A percentile compares a stretch with the other conserved stretches of the same genome.
Conservation (phyloP, 2,329 filamentous ascomycete species). For the Cercospora nicotianae region DNA sequence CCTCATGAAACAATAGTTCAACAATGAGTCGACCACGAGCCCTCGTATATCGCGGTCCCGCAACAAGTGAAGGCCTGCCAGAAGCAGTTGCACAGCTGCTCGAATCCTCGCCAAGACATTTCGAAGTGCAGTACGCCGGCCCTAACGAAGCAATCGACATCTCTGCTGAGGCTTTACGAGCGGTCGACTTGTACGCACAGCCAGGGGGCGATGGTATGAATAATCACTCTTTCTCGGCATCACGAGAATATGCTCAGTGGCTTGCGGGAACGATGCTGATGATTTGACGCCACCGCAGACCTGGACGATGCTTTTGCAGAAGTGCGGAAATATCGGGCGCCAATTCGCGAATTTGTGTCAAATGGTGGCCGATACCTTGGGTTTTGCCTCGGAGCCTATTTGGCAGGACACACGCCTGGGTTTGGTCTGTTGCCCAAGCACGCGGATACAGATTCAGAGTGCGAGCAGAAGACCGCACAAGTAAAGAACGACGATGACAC, state of each 20-base stretch:
- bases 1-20: slow-evolving; percentile 2
- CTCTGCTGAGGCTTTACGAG: slow-evolving; percentile 19
- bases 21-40: slow-evolving; percentile 15
- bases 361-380: slow-evolving; percentile 28
- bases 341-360: slow-evolving; percentile 26
- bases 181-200: slow-evolving; percentile 23
- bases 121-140: slow-evolving; percentile 25
- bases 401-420: slow-evolving; percentile 25
- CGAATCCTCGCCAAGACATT: slow-evolving; percentile 16
- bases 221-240: background rate
- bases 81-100: slow-evolving; percentile 25
- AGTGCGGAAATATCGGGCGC: slow-evolving; percentile 15
- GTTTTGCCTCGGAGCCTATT: slow-evolving; percentile 30
- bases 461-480: slow-evolving; percentile 18
- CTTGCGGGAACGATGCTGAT: background rate
- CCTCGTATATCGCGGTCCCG: slow-evolving; percentile 27
- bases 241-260: background rate
- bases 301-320: slow-evolving; percentile 23
- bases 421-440: slow-evolving; percentile 20
- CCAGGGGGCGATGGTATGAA: slow-evolving; percentile 28
- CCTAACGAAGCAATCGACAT: slow-evolving; percentile 24
- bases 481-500: slow-evolving; percentile 23
- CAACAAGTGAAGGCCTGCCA: slow-evolving; percentile 20
- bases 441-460: slow-evolving; percentile 22
- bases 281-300: slow-evolving; percentile 8